phyloP scores from a whole-genome alignment of 129 eudicot genomes.

The Kitagawia praeruptora region DNA sequence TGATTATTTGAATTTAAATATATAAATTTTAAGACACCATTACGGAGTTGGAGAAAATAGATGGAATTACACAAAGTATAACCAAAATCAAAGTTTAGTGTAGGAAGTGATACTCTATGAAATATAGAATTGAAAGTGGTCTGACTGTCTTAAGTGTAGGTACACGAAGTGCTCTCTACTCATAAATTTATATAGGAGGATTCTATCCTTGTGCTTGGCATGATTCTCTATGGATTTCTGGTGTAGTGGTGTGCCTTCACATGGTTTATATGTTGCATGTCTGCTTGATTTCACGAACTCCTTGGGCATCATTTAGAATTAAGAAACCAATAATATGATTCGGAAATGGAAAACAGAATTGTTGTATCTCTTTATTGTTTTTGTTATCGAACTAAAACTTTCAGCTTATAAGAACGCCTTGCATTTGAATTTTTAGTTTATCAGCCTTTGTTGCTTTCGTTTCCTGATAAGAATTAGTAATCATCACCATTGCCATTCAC shows the following conservation, averaged over 20 bases:
- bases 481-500: slow-evolving; percentile 8
- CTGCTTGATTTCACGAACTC: neutral
- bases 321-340: neutral
- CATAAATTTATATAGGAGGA: neutral
- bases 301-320: neutral
- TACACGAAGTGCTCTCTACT: neutral
- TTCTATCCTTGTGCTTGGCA: neutral
- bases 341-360: neutral
- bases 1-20: too few relatives aligned
- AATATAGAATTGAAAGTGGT: too few relatives aligned
- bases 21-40: too few relatives aligned
- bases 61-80: too few relatives aligned
- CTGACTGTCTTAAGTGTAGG: neutral
- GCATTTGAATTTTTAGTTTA: neutral
- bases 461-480: neutral
- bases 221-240: neutral
- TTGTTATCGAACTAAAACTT: neutral
- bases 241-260: neutral
- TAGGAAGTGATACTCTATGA: too few relatives aligned
- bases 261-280: neutral
- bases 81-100: too few relatives aligned
- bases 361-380: neutral
- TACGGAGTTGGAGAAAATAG: too few relatives aligned
- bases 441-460: neutral
- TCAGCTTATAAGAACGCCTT: neutral